phyloP scores from a whole-genome alignment of 2,329 filamentous ascomycete genomes.

The Neopestalotiopsis sp. region DNA sequence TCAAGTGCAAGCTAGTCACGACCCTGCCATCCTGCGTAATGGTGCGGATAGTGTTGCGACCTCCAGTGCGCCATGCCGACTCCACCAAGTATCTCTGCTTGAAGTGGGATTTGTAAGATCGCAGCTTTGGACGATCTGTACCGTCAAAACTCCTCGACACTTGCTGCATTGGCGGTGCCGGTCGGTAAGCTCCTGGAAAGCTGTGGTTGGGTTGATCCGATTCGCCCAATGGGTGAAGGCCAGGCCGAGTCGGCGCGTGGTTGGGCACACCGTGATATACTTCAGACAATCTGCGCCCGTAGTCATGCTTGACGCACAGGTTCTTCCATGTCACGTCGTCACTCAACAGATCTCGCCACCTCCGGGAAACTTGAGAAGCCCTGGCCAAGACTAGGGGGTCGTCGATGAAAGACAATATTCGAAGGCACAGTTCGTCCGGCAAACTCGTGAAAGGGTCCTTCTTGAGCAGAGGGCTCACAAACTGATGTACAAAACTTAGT shows the following conservation, averaged over 20 bases:
- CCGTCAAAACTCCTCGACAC: slow-evolving; percentile 18
- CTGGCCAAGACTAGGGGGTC: slow-evolving; percentile 92
- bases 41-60: slow-evolving; percentile 80
- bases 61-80: slow-evolving; percentile 93
- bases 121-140: slow-evolving; percentile 62
- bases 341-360: slow-evolving; percentile 91
- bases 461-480: slow-evolving; percentile 91
- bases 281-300: slow-evolving; percentile 65
- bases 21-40: slow-evolving; percentile 97
- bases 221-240: slow-evolving; percentile 39
- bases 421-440: slow-evolving; percentile 89
- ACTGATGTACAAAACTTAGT: slow-evolving; percentile 93
- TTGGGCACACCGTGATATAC: slow-evolving; percentile 43
- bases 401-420: slow-evolving; percentile 94
- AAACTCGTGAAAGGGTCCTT: slow-evolving; percentile 94
- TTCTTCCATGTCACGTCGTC: slow-evolving; percentile 99
- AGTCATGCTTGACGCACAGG: slow-evolving; percentile 94
- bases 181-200: slow-evolving; percentile 50
- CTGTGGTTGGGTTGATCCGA: slow-evolving; percentile 41
- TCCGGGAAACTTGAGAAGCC: slow-evolving; percentile 92
- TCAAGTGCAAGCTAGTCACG: slow-evolving; percentile 93
- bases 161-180: slow-evolving; percentile 18
- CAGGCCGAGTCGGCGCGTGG: slow-evolving; percentile 36
- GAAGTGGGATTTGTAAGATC: slow-evolving; percentile 95
- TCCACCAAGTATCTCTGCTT: slow-evolving; percentile 98